Conservation (phyloP, 495 filamentous ascomycete genomes). For the Talaromyces trachyspermus region DNA sequence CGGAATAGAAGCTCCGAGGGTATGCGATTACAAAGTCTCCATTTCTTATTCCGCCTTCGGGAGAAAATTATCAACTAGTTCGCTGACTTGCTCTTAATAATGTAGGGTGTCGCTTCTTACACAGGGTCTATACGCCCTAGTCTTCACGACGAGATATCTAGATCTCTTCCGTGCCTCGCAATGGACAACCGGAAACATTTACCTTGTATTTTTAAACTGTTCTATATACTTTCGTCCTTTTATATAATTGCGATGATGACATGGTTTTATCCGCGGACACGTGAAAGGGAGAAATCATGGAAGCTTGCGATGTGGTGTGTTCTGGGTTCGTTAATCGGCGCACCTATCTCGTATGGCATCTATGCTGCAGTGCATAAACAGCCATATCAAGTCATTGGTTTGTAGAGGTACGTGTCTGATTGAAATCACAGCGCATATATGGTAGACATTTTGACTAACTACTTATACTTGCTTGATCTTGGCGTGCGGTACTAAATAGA, state of each 20-base stretch:
- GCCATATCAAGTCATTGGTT: slow-evolving; percentile 34
- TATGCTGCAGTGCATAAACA: background rate
- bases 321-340: slow-evolving; percentile 48
- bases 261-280: slow-evolving; percentile 74
- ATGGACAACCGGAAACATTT: slow-evolving; percentile 43
- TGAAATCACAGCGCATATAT: background rate
- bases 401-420: slow-evolving; percentile 41
- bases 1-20: slow-evolving; percentile 82
- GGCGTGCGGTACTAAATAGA: slow-evolving; percentile 33
- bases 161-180: slow-evolving; percentile 56
- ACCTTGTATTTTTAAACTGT: slow-evolving; percentile 72
- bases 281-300: slow-evolving; percentile 89
- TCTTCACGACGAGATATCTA: slow-evolving; percentile 83
- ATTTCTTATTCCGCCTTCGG: background rate
- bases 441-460: background rate
- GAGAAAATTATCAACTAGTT: background rate
- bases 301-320: slow-evolving; percentile 64
- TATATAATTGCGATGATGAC: slow-evolving; percentile 88
- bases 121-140: slow-evolving; percentile 76
- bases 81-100: slow-evolving; percentile 12
- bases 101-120: slow-evolving; percentile 89
- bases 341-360: slow-evolving; percentile 42
- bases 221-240: slow-evolving; percentile 77
- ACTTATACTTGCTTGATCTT: too few relatives aligned
- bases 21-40: slow-evolving; percentile 19